A percentile compares a stretch with the other conserved stretches of the same genome.
These are phyloP conservation scores for Debaryomyces robertsiae DNA, from an alignment of 1,139 yeast species.

Conservation along the genomic window DNA sequence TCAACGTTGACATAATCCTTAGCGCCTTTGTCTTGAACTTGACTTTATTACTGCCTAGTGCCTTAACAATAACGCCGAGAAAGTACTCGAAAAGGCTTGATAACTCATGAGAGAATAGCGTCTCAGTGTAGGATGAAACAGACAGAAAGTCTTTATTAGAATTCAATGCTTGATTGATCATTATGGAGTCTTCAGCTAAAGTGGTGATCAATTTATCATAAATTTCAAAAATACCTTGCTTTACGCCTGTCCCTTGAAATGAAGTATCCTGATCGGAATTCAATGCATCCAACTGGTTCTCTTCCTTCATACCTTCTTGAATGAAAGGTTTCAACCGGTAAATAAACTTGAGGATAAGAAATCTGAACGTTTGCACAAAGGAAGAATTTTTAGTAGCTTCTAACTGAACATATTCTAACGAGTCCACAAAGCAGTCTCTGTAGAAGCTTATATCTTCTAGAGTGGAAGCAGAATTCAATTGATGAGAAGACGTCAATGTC, in stretches of 20 bases:
- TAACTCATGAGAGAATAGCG: conserved; percentile 34
- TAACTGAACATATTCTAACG: conserved; percentile 20
- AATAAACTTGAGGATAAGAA: conserved; percentile 18
- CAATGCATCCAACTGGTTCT: conserved; percentile 15
- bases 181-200: conserved; percentile 15
- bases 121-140: conserved; percentile 15
- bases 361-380: conserved; percentile 14
- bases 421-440: conserved; percentile 11
- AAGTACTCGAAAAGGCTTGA: conserved; percentile 54
- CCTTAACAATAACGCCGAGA: conserved; percentile 47
- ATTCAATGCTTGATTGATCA: conserved; percentile 14
- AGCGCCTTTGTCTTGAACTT: conserved; percentile 69
- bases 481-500: conserved; percentile 11
- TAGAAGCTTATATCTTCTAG: conserved; percentile 16
- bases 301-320: neutral
- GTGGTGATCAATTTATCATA: conserved; percentile 11
- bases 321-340: conserved; percentile 7
- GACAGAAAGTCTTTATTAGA: conserved; percentile 18
- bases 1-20: conserved; percentile 48
- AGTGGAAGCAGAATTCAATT: conserved; percentile 18
- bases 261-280: conserved; percentile 14
- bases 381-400: conserved; percentile 14
- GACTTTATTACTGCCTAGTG: conserved; percentile 55
- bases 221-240: conserved; percentile 1
- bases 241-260: conserved; percentile 1